Base-by-base conservation (phyloP, 2,329 filamentous ascomycete species). In the Aspergillus amoenus region DNA sequence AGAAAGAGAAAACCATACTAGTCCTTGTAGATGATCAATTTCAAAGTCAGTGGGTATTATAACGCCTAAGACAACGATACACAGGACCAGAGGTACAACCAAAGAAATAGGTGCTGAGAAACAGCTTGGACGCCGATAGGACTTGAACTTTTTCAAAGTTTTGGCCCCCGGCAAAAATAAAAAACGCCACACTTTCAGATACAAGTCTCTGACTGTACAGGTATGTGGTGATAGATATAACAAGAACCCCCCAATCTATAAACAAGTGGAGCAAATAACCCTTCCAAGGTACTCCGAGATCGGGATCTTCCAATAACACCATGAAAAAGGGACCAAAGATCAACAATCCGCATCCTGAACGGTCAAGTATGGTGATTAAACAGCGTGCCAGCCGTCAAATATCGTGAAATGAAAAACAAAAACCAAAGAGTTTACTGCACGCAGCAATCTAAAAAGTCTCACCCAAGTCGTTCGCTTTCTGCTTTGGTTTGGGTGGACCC, bases 401-500 rank as follows among this genome's bases (percentile, higher is more conserved):
- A 59, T 63, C 63, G 56, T 65, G 52, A 64, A 53, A 42, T 50
- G 43, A 18, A 24, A 37, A 52, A 40, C 21, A 21, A 21, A 21
- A 21, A 21, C 21, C 21, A 21, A 21, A 21, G 21, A 18, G 22
- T 41, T 21, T 37, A 44, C 9, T 30, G 22, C 53, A 39, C 45
- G 59, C 45, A 32, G 46, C 39, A 55, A 43, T 48, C 72, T 74
- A 85, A 70, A 81, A 85, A n/a, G 81, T 83, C 71, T 85, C 82
- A 42, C 83, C 83, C 45, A 83, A 73, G 56, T 82, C 81, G 69
- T 76, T 81, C 66, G 81, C 73, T 64, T 80, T 81, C 61, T 81
- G 73, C 53, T 79, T 77, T 57, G 77, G 70, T 52, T 75, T 74
- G 9, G 80, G 76, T 17, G 78, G 79, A 30, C 78, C 76, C 76